Evolutionary conservation across 129 eudicot species (phyloP).

Genomic region (Kitagawia praeruptora): DNA sequence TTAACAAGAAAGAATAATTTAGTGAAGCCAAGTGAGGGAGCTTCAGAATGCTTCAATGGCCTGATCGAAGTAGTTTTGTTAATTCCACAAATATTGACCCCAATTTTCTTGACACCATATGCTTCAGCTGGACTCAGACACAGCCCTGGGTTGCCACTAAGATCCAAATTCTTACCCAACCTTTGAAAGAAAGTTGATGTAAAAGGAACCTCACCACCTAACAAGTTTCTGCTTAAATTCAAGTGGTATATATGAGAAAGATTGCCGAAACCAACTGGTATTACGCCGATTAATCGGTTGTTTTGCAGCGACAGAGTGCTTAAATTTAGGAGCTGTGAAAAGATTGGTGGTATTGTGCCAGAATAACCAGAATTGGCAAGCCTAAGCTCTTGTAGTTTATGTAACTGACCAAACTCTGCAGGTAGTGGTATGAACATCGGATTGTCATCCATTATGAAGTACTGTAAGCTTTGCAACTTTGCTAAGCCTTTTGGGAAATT

Average conservation of each 20-base stretch:
- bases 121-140: slow-evolving; percentile 56
- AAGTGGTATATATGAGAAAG: slow-evolving; percentile 61
- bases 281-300: slow-evolving; percentile 52
- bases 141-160: slow-evolving; percentile 55
- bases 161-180: slow-evolving; percentile 59
- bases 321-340: slow-evolving; percentile 35
- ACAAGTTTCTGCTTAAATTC: slow-evolving; percentile 66
- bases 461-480: slow-evolving; percentile 44
- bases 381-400: slow-evolving; percentile 60
- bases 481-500: slow-evolving; percentile 35
- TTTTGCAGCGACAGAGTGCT: slow-evolving; percentile 67
- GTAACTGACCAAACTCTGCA: slow-evolving; percentile 30
- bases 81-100: slow-evolving; percentile 41
- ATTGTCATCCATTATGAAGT: slow-evolving; percentile 65
- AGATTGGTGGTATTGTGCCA: slow-evolving; percentile 46
- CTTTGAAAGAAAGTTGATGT: slow-evolving; percentile 56
- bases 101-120: slow-evolving; percentile 24
- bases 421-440: slow-evolving; percentile 57
- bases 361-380: slow-evolving; percentile 55
- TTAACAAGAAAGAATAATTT: slow-evolving; percentile 26
- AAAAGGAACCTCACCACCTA: slow-evolving; percentile 77
- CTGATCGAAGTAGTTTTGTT: slow-evolving; percentile 26
- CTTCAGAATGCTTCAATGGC: slow-evolving; percentile 61
- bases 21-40: slow-evolving; percentile 21
- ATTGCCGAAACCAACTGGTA: slow-evolving; percentile 45